Evolutionary conservation across 805 yeast species (phyloP), one percentile per base, ranked within the genome.

Genomic region (Ogataea methylovora): DNA sequence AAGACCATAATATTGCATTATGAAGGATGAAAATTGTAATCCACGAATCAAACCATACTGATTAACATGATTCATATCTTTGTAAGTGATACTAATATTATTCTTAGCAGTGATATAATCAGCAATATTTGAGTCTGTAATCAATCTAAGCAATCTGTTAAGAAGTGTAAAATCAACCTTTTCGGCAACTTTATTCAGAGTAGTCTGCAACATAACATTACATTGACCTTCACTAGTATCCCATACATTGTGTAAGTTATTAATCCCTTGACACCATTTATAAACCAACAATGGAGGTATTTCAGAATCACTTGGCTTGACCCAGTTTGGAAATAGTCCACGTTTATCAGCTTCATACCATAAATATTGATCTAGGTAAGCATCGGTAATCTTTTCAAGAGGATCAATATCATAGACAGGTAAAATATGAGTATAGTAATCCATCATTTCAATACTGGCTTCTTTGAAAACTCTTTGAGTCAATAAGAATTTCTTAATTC

Each of bases 331-430:
- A 59, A 92, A 92, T 19, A 92, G 58, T 7, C 79, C 75, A 39
- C 96, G 62, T 52, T 83, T 79, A 35, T 85, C 95, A 8, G 92
- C 90, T 52, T 92, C 97, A 57, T 83, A 90, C 96, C 97, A 92
- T 29, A 92, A 61, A 48, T 90, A 92, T 50, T 92, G 98, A 50
- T 90, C 97, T 27, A 92, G 59, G 45, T 90, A 92, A 0, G 97
- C 96, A 61, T 92, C 99, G 0, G 96, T 87, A 33, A 92, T 85
- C 52, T 88, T 92, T 56, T 92, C 99, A 27, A 87, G 58, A 0
- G 97, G 95, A 51, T 90, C 97, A 12, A 92, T 71, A 9, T 81
- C 73, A 49, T 86, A 88, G 1, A 87, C 90, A 0, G 98, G 97
- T 0, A 79, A 71, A 27, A 90, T 67, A 45, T 80, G 81, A 41